Percentiles rank a stretch among this genome's conserved stretches.
These are phyloP conservation scores for Spathaspora boniae DNA, from an alignment of 805 yeast species.

Conservation along the genomic window DNA sequence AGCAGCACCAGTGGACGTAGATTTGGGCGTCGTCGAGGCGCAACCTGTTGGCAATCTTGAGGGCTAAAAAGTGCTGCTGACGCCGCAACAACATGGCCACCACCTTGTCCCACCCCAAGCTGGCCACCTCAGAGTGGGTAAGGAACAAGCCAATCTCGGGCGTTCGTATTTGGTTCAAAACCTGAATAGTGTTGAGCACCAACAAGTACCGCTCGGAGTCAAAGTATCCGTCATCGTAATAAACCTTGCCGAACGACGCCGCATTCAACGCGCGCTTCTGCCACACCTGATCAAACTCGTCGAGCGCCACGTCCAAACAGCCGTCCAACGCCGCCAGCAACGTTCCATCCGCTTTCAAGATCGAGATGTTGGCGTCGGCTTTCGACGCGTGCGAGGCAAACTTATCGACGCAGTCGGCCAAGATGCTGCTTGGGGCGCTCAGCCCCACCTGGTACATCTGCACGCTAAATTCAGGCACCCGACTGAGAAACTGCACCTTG, in stretches of 20 bases:
- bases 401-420: slow-evolving; percentile 69
- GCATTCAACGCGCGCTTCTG: slow-evolving; percentile 80
- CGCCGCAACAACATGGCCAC: slow-evolving; percentile 57
- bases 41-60: slow-evolving; percentile 55
- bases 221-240: slow-evolving; percentile 47
- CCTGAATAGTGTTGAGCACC: slow-evolving; percentile 58
- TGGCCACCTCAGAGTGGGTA: slow-evolving; percentile 52
- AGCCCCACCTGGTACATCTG: slow-evolving; percentile 82
- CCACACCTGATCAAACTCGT: slow-evolving; percentile 73
- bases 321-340: slow-evolving; percentile 60
- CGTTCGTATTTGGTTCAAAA: slow-evolving; percentile 66
- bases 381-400: slow-evolving; percentile 68
- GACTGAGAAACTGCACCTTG: slow-evolving; percentile 57
- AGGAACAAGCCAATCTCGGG: slow-evolving; percentile 65
- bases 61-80: slow-evolving; percentile 57
- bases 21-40: slow-evolving; percentile 43
- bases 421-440: slow-evolving; percentile 73
- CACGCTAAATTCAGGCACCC: slow-evolving; percentile 55
- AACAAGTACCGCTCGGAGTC: slow-evolving; percentile 56
- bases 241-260: slow-evolving; percentile 80
- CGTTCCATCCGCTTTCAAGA: slow-evolving; percentile 41
- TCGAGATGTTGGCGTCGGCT: slow-evolving; percentile 71
- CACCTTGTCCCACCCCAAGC: slow-evolving; percentile 52
- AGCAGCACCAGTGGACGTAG: slow-evolving; percentile 77
- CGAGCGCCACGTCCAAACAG: slow-evolving; percentile 71